Percentiles rank a stretch among this genome's conserved stretches.
Conservation (phyloP, 257 asterid genomes). For the Jasminum sambac region DNA sequence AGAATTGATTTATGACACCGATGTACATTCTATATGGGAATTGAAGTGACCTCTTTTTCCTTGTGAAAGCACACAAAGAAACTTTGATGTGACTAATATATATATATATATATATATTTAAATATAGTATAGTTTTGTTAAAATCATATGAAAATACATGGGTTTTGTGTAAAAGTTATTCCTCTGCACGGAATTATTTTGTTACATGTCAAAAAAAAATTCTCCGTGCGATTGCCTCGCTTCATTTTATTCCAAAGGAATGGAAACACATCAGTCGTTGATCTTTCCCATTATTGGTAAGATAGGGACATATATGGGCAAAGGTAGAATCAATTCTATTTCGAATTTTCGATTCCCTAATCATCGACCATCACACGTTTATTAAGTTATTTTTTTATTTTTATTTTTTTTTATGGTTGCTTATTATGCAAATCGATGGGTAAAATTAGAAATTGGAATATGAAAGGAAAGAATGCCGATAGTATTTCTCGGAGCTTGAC, state of each 20-base stretch:
- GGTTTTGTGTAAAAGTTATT: conserved; percentile 26
- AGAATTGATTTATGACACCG: neutral
- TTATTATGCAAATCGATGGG: neutral
- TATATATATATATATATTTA: neutral
- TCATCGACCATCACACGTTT: neutral
- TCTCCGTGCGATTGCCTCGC: conserved; percentile 28
- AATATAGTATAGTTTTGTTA: neutral
- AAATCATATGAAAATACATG: conserved; percentile 16
- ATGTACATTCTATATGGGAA: neutral
- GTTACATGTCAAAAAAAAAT: neutral
- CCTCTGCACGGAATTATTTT: conserved; percentile 29
- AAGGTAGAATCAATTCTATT: conserved; percentile 23
- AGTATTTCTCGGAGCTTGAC: too few relatives aligned
- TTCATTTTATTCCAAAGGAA: conserved; percentile 23
- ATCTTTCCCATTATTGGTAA: conserved; percentile 45
- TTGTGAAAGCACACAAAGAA: conserved; percentile 17
- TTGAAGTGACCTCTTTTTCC: neutral
- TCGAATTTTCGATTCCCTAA: conserved; percentile 20
- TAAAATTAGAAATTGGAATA: neutral
- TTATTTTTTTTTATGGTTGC: neutral
- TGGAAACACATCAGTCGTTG: conserved; percentile 18
- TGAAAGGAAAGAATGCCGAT: neutral
- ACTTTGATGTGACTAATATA: conserved; percentile 9
- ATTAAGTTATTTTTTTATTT: neutral
- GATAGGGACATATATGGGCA: conserved; percentile 18